A percentile compares a stretch with the other conserved stretches of the same genome.
Evolutionary conservation across 345 rosid genomes (phyloP).

Genomic region (Eucalyptus sp.): DNA sequence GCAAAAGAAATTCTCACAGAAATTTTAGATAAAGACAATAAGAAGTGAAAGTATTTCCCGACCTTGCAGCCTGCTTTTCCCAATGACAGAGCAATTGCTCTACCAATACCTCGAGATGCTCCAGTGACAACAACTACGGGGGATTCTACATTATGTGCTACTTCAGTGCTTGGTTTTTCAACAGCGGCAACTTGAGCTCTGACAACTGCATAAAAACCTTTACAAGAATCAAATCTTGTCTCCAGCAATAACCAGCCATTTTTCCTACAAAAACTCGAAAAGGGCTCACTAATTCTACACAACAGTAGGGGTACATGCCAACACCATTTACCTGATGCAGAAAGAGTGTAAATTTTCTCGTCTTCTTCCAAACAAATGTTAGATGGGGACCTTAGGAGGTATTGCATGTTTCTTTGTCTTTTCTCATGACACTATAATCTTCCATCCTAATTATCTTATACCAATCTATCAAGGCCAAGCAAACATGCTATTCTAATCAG

Average conservation of each 20-base stretch:
- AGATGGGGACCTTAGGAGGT: not conserved
- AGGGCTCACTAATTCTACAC: not conserved
- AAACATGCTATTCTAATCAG: not conserved
- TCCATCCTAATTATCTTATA: not conserved
- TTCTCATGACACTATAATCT: not conserved
- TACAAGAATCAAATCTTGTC: not conserved
- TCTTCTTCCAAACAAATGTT: not conserved
- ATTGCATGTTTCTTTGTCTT: not conserved
- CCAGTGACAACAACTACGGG: conserved; percentile 89
- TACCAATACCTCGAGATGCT: conserved; percentile 99
- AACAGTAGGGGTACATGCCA: not conserved
- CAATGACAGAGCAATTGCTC: conserved; percentile 78
- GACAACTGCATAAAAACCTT: conserved; percentile 15
- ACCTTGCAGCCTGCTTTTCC: conserved; percentile 86
- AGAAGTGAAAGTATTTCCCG: not conserved
- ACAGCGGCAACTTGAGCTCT: conserved; percentile 64
- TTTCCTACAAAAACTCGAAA: not conserved
- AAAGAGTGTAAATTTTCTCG: not conserved
- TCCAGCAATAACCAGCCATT: not conserved
- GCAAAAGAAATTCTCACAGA: not conserved
- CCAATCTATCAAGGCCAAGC: not conserved
- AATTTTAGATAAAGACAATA: not conserved
- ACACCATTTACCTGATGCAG: not conserved
- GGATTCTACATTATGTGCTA: conserved; percentile 45
- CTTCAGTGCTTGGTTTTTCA: conserved; percentile 32